Conservation (phyloP, 257 asterid genomes). For the Leonotis leonurus region DNA sequence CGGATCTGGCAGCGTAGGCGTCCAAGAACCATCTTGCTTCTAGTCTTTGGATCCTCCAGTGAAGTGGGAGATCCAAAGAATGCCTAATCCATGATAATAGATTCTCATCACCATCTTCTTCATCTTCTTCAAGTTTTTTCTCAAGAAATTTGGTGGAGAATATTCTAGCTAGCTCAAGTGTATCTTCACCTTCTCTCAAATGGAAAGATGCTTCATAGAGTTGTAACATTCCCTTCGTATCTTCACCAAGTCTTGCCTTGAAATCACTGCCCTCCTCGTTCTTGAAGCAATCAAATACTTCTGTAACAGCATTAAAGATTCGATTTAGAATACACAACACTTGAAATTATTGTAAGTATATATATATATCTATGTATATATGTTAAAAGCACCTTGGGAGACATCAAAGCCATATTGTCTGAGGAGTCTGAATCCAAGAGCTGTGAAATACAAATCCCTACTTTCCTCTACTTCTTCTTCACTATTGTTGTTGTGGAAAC, state of each 20-base stretch:
- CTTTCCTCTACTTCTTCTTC: background rate
- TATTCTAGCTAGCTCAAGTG: constrained; percentile 12
- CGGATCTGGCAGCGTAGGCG: background rate
- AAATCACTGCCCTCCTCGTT: background rate
- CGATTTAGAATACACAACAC: too few relatives aligned
- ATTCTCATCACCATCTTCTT: background rate
- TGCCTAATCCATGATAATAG: background rate
- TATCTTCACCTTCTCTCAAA: constrained; percentile 15
- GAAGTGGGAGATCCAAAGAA: background rate
- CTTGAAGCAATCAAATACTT: background rate
- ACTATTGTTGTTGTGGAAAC: background rate
- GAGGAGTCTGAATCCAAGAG: background rate
- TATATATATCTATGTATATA: too few relatives aligned
- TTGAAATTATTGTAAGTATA: too few relatives aligned
- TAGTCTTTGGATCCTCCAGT: background rate
- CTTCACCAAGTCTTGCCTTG: constrained; percentile 3
- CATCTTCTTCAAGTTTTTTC: background rate
- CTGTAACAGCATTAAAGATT: background rate
- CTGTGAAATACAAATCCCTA: background rate
- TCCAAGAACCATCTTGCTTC: background rate
- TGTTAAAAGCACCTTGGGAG: too few relatives aligned
- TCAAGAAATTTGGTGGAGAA: constrained; percentile 9
- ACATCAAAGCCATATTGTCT: background rate
- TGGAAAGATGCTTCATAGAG: constrained; percentile 31
- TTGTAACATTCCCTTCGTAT: constrained; percentile 16